A percentile compares a stretch with the other conserved stretches of the same genome.
These are phyloP conservation scores for Acer saccharum DNA, from an alignment of 345 rosid species.

Conservation along the genomic window DNA sequence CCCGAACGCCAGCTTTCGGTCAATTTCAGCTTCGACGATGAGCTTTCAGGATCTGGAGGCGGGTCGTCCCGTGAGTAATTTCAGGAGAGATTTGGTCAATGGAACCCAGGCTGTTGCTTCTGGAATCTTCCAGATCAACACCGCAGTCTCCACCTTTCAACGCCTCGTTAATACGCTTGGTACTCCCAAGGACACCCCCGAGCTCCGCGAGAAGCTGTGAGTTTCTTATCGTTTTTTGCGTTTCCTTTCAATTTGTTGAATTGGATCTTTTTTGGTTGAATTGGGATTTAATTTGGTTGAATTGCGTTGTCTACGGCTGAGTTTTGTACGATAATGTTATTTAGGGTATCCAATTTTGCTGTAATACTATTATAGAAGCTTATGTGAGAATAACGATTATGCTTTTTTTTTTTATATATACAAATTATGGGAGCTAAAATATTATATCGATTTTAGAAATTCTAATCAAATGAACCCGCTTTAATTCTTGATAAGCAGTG, in stretches of 20 bases:
- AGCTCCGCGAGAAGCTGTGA: conserved; percentile 95
- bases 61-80: conserved; percentile 55
- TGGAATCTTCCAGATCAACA: conserved; percentile 98
- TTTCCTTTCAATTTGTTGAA: not conserved
- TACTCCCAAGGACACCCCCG: conserved; percentile 93
- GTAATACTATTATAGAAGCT: not conserved
- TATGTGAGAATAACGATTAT: not conserved
- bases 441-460: not conserved
- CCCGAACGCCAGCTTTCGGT: not conserved
- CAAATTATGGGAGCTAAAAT: not conserved
- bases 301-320: not conserved
- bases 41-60: conserved; percentile 97
- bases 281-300: not conserved
- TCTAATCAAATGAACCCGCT: not conserved
- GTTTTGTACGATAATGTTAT: not conserved
- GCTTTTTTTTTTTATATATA: too few species aligned
- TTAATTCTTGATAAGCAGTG: not conserved
- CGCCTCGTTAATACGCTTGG: conserved; percentile 96
- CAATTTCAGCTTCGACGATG: conserved; percentile 33
- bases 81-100: conserved; percentile 48
- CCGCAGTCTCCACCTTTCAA: conserved; percentile 91
- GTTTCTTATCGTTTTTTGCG: conserved; percentile 16
- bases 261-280: not conserved
- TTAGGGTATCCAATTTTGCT: not conserved
- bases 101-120: conserved; percentile 91